Evolutionary conservation across 805 yeast genomes (phyloP).

Genomic region (Phaffomyces opuntiae): DNA sequence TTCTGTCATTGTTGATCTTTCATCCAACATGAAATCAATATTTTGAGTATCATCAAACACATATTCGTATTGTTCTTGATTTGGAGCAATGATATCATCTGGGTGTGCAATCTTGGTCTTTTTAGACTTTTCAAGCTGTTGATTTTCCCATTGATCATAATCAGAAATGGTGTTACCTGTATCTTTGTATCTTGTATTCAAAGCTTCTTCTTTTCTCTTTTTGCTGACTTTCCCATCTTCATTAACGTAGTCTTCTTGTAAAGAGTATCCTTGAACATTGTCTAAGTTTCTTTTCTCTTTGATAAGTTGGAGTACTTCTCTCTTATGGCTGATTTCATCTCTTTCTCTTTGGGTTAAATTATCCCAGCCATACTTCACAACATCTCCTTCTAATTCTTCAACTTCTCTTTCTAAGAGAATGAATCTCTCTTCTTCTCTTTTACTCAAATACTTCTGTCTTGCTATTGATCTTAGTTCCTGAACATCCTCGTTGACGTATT

Average conservation of each 20-base stretch:
- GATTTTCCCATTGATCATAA: conserved; percentile 19
- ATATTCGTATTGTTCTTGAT: conserved; percentile 54
- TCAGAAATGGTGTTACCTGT: conserved; percentile 26
- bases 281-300: conserved; percentile 30
- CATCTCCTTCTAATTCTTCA: conserved; percentile 40
- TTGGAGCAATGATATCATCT: conserved; percentile 36
- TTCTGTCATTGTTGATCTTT: conserved; percentile 18
- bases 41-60: conserved; percentile 67
- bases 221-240: conserved; percentile 46
- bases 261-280: conserved; percentile 33
- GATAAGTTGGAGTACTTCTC: conserved; percentile 40
- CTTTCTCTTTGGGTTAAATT: conserved; percentile 41
- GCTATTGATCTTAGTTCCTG: conserved; percentile 38
- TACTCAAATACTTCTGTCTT: conserved; percentile 39
- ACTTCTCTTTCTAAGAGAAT: conserved; percentile 40
- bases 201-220: conserved; percentile 44
- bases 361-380: conserved; percentile 47
- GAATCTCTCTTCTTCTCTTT: conserved; percentile 42
- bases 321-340: conserved; percentile 43
- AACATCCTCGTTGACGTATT: conserved; percentile 15
- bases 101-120: conserved; percentile 23
- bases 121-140: conserved; percentile 14
- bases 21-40: conserved; percentile 43
- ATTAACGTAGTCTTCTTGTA: conserved; percentile 54
- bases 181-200: conserved; percentile 36